Conservation (phyloP, 2,329 filamentous ascomycete genomes). For the Curvularia hawaiiensis region DNA sequence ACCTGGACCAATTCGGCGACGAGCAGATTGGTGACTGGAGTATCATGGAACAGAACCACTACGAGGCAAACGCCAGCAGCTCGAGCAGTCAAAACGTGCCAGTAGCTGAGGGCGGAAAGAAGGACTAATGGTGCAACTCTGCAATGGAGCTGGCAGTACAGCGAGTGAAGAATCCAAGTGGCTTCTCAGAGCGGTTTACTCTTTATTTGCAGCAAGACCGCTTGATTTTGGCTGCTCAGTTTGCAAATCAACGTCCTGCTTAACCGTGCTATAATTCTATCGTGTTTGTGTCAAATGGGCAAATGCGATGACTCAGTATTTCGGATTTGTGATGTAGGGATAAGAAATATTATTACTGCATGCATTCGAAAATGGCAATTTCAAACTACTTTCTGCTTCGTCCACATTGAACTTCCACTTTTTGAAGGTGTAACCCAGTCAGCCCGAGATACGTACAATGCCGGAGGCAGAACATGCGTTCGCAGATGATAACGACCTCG, state of each 20-base stretch:
- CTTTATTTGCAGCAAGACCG: not conserved
- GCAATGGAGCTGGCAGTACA: not conserved
- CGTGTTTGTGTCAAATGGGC: not conserved
- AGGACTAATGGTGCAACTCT: constrained; percentile 8
- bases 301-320: not conserved
- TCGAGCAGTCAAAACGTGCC: constrained; percentile 31
- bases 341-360: not conserved
- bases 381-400: not conserved
- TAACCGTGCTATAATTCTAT: not conserved
- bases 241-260: not conserved
- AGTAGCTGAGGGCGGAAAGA: constrained; percentile 10
- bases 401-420: no score
- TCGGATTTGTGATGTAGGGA: not conserved
- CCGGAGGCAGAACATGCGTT: not conserved
- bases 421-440: not conserved
- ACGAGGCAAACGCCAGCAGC: constrained; percentile 26
- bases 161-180: not conserved
- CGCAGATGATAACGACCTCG: not conserved
- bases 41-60: constrained; percentile 41
- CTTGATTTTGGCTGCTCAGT: not conserved
- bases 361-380: not conserved
- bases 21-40: constrained; percentile 62
- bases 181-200: not conserved
- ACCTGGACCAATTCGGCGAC: constrained; percentile 62
- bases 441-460: not conserved